phyloP scores from a whole-genome alignment of 768 basidiomycete species.

The Mycena epipterygia region DNA sequence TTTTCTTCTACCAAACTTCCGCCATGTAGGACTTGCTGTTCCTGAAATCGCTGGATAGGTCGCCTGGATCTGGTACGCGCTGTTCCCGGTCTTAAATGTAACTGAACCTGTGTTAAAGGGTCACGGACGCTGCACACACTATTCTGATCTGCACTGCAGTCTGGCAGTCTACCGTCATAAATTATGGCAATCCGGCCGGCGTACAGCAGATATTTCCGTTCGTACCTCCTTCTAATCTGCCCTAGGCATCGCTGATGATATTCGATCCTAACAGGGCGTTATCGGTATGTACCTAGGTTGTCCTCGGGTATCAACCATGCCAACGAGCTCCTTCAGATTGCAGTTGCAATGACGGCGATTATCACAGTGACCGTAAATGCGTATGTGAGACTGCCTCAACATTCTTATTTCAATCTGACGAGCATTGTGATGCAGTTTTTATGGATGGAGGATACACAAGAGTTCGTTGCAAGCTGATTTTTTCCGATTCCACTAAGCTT shows the following conservation, averaged over 20 bases:
- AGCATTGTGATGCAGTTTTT: constrained; percentile 15
- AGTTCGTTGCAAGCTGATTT: constrained; percentile 43
- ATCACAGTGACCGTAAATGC: constrained; percentile 36
- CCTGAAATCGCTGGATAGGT: not conserved
- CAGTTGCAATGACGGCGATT: constrained; percentile 23
- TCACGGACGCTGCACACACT: constrained; percentile 55
- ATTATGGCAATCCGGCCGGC: constrained; percentile 43
- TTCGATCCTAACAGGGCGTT: not conserved
- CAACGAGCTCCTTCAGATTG: not conserved
- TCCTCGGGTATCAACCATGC: not conserved
- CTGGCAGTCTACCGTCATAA: constrained; percentile 55
- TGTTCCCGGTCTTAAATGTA: not conserved
- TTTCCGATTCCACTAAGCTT: not conserved
- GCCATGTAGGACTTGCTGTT: too few species aligned
- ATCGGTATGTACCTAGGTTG: not conserved
- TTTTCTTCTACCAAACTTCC: not conserved
- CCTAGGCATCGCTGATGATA: not conserved
- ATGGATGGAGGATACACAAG: constrained; percentile 48
- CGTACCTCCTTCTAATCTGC: constrained; percentile 2
- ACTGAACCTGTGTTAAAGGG: constrained; percentile 38
- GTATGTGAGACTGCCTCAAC: constrained; percentile 21
- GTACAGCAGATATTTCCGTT: constrained; percentile 55
- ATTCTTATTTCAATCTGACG: not conserved
- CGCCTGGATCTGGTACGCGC: constrained; percentile 26
- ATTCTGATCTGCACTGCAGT: constrained; percentile 53